A percentile compares a stretch with the other conserved stretches of the same genome.
These are phyloP conservation scores for Plasmodium cynomolgi DNA, from an alignment of 169 alveolate species.

Conservation along the genomic window DNA sequence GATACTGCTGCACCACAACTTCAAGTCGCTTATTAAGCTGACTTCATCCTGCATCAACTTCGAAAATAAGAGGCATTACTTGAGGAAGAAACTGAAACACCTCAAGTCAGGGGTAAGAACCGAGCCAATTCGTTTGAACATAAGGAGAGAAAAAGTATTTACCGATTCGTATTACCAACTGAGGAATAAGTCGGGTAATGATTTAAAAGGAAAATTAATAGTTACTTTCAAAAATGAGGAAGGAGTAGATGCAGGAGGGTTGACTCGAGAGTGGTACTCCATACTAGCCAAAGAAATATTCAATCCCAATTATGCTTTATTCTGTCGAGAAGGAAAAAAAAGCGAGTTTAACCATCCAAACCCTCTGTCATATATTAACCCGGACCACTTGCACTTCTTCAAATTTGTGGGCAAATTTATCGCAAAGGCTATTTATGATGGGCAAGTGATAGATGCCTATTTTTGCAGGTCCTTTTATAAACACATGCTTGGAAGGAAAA, in stretches of 20 bases:
- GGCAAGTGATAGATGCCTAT: constrained; percentile 96
- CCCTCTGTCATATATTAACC: constrained; percentile 94
- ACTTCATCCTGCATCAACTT: constrained; percentile 96
- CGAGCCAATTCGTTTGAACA: constrained; percentile 89
- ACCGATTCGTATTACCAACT: constrained; percentile 95
- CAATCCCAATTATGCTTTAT: constrained; percentile 97
- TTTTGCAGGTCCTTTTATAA: constrained; percentile 98
- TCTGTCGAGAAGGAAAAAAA: constrained; percentile 91
- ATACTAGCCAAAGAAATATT: constrained; percentile 98
- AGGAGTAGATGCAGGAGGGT: constrained; percentile 99
- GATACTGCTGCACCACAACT: constrained; percentile 84
- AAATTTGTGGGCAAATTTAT: constrained; percentile 98
- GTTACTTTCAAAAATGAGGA: constrained; percentile 97
- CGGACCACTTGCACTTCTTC: constrained; percentile 97
- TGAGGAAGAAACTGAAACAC: constrained; percentile 91
- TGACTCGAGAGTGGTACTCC: constrained; percentile 98
- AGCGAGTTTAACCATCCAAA: constrained; percentile 96
- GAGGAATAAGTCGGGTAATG: constrained; percentile 91
- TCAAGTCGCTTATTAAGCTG: constrained; percentile 86
- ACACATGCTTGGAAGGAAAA: constrained; percentile 96
- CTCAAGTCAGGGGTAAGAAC: constrained; percentile 79
- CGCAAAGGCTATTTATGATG: constrained; percentile 98
- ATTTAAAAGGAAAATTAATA: constrained; percentile 94
- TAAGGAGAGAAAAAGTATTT: constrained; percentile 95
- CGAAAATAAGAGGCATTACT: constrained; percentile 97